Evolutionary conservation across 164 flowering plant species (phyloP).

Genomic region (Piper betle): DNA sequence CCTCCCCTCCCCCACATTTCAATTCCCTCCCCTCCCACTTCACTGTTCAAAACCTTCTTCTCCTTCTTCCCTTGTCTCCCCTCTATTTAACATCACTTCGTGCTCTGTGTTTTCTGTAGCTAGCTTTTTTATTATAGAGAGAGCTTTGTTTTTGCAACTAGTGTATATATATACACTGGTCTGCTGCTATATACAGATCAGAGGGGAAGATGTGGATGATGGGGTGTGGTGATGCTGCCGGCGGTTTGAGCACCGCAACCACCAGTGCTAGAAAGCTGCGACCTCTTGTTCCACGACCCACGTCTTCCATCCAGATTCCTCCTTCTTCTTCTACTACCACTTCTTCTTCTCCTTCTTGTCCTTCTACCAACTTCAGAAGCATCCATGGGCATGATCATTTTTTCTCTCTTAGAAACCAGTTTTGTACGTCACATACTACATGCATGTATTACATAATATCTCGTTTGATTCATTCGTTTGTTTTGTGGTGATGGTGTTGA

Average conservation of each 20-base stretch:
- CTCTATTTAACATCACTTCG: conserved; percentile 5
- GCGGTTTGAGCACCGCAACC: conserved; percentile 36
- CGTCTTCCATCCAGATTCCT: conserved; percentile 6
- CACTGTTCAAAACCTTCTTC: not conserved
- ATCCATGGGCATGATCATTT: conserved; percentile 28
- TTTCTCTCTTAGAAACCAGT: conserved; percentile 36
- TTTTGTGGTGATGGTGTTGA: too few species aligned
- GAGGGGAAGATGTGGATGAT: conserved; percentile 43
- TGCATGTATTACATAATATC: not conserved
- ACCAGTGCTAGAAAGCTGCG: conserved; percentile 43
- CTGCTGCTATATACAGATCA: not conserved
- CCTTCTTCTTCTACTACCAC: conserved; percentile 3
- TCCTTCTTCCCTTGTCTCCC: conserved; percentile 1
- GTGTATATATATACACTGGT: not conserved
- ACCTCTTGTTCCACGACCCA: conserved; percentile 50
- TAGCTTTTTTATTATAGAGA: not conserved
- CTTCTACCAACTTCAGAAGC: conserved; percentile 10
- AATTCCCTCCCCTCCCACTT: not conserved
- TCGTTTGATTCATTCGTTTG: not conserved
- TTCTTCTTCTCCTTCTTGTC: not conserved
- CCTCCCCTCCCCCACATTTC: conserved; percentile 7
- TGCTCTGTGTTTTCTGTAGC: not conserved
- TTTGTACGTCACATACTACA: conserved; percentile 15
- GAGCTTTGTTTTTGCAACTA: conserved; percentile 9
- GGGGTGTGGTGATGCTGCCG: conserved; percentile 46